Evolutionary conservation across 192 early-diverging fungal genomes (phyloP), one percentile per base, ranked within the genome.

Genomic region (Chytriomyces sp.): DNA sequence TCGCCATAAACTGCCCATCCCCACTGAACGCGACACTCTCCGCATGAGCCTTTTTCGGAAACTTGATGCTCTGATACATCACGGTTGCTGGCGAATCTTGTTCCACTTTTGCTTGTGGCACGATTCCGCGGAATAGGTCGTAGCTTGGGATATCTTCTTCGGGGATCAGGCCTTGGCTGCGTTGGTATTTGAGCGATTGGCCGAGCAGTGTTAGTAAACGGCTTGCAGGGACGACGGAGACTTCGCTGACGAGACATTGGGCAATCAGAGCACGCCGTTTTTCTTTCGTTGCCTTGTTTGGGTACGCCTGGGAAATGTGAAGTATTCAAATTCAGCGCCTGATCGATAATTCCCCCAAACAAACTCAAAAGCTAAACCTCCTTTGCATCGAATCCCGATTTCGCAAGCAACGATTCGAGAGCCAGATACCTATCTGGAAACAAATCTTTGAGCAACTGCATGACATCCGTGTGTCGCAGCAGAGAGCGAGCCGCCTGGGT

Each of bases 151-250:
- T 62, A 62, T 75, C 82, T 68, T 93, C 92, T 1, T 90, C 87
- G 3, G 91, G 84, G 10, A 97, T 74, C 23, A 92, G 77, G 3
- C 93, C 94, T 76, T 96, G 92, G 43, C 91, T 81, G 26, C 91
- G 86, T 79, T 98, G 97, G 90, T 93, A 97, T 81, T 96, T 95
- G 10, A 97, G 74, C 0, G 94, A 82, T 77, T 99, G 96, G 0
- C 93, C 92, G 0, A 99, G 79, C 10, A 99, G 81, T 0, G 95
- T 87, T 23, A 99, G 79, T 16, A 99, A 85, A 26, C 97, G 90
- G 3, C 90, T 89, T 6, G 94, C 90, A 3, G 92, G 83, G 5
- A 92, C 95, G 4, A 89, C 88, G 0, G 89, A 89, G 16, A 96
- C 89, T 67, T 96, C 82, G 23, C 60, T 46, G 0, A 77, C 48